Evolutionary conservation across 1,139 yeast genomes (phyloP), one percentile per base, ranked within the genome.

Genomic region (Kodamaea arcana): DNA sequence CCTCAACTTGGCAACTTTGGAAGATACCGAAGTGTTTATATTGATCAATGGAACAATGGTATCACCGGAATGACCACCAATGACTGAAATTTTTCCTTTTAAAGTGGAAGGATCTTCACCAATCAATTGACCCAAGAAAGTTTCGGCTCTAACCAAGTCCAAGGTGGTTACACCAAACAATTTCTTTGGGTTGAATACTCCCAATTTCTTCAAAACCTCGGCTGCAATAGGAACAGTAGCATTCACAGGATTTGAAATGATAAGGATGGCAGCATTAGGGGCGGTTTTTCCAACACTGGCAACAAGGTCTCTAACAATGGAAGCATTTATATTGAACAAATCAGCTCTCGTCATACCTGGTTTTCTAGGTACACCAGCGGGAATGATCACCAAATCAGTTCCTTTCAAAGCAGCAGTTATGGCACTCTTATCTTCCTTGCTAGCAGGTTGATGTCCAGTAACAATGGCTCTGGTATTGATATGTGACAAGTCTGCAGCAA

Each of bases 341-440:
- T 82, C 88, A 43, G 82, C 86, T 54, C 90, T 70, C 20, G 87
- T 78, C 87, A 81, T 81, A 15, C 88, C 88, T 11, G 88, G 87
- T 52, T 81, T 81, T 57, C 88, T 72, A 33, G 88, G 87, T 12
- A 82, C 80, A 36, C 88, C 90, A n/a, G 88, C 88, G n/a, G 88
- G 87, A 36, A 80, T 80, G 28, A 81, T 62, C 18, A 80, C 86
- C 41, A 82, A 60, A 41, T 79, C 75, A 3, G 83, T 59, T 13
- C 72, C 78, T 27, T 54, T 58, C 43, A 82, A 65, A 1, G 87
- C 83, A n/a, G 36, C 42, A 9, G 45, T 42, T 31, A 78, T 60
- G 22, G 80, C 75, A 15, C 60, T 56, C 36, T 62, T 63, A 50
- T 77, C 83, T 26, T 64, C 65, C 44, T 69, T 74, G 35, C 61